phyloP scores from a whole-genome alignment of 2,329 filamentous ascomycete species.

The Zopfia rhizophila region DNA sequence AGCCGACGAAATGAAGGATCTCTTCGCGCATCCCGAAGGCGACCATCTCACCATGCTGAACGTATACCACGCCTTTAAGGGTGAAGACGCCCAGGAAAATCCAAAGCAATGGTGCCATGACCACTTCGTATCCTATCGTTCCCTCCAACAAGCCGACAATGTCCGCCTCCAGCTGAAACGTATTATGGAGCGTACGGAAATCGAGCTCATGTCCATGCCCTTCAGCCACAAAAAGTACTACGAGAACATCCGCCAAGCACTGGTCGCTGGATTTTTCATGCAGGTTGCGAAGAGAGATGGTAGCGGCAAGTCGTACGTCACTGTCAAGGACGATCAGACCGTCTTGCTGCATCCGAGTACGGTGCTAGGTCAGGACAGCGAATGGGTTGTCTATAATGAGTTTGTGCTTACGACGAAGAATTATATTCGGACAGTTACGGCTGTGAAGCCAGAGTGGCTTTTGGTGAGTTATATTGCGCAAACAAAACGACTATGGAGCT shows the following conservation, averaged over 20 bases:
- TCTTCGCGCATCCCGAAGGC: conserved; percentile 91
- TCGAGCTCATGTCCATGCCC: conserved; percentile 87
- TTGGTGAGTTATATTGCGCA: conserved; percentile 67
- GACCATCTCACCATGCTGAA: conserved; percentile 97
- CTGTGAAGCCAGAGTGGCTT: conserved; percentile 93
- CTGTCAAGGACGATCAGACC: conserved; percentile 94
- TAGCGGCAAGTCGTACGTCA: conserved; percentile 89
- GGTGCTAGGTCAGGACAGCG: conserved; percentile 85
- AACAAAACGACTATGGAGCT: neutral
- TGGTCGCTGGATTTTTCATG: conserved; percentile 99
- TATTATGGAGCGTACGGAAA: conserved; percentile 92
- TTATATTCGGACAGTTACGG: conserved; percentile 93
- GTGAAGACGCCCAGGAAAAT: conserved; percentile 74
- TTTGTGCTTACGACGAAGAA: conserved; percentile 98
- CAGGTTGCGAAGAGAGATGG: conserved; percentile 95
- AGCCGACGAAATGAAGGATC: conserved; percentile 96
- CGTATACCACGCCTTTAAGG: conserved; percentile 97
- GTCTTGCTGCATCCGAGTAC: conserved; percentile 95
- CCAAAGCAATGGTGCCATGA: conserved; percentile 95
- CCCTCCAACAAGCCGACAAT: conserved; percentile 91
- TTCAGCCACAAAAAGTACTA: conserved; percentile 99
- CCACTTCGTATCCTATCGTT: conserved; percentile 90
- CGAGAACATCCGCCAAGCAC: conserved; percentile 91
- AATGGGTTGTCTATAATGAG: conserved; percentile 99
- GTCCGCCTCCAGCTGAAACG: conserved; percentile 90